These are phyloP conservation scores for Paraphoma sp. DNA, from an alignment of 2,329 filamentous ascomycete genomes.

Conservation along the genomic window DNA sequence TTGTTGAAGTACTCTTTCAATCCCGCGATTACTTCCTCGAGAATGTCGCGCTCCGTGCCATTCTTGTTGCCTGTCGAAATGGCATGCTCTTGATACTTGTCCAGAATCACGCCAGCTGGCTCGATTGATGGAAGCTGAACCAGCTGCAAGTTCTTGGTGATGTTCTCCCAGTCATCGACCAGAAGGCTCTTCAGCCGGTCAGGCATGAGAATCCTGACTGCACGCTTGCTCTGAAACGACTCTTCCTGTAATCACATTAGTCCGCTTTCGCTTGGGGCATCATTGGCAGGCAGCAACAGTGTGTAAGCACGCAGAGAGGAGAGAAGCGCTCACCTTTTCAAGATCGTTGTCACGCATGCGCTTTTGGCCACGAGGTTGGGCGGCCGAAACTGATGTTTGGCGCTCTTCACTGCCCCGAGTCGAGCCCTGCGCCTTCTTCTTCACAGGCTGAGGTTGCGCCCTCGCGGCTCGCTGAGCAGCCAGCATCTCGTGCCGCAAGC, in stretches of 20 bases:
- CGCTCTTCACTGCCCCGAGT: conserved; percentile 80
- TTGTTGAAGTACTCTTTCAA: conserved; percentile 95
- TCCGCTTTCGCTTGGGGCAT: background rate
- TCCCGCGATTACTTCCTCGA: conserved; percentile 87
- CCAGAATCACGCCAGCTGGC: conserved; percentile 77
- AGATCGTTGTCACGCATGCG: conserved; percentile 81
- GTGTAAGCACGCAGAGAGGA: background rate
- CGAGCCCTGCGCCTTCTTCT: conserved; percentile 66
- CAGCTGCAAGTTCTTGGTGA: conserved; percentile 92
- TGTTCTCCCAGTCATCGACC: conserved; percentile 98
- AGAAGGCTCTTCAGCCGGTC: conserved; percentile 90
- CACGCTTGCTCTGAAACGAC: conserved; percentile 79
- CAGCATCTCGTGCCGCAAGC: conserved; percentile 73
- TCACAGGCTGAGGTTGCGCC: conserved; percentile 53
- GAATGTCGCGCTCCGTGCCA: conserved; percentile 78
- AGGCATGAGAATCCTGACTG: conserved; percentile 84
- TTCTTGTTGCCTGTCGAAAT: conserved; percentile 65
- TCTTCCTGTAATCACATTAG: conserved; percentile 72
- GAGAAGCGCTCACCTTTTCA: conserved; percentile 67
- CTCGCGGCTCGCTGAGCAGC: conserved; percentile 59
- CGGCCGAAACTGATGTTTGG: conserved; percentile 62
- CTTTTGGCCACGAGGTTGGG: conserved; percentile 71
- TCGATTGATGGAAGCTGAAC: conserved; percentile 81
- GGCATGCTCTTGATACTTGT: conserved; percentile 80
- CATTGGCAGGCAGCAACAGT: background rate